These are phyloP conservation scores for Talaromyces trachyspermus DNA, from an alignment of 495 filamentous ascomycete species.

Conservation along the genomic window DNA sequence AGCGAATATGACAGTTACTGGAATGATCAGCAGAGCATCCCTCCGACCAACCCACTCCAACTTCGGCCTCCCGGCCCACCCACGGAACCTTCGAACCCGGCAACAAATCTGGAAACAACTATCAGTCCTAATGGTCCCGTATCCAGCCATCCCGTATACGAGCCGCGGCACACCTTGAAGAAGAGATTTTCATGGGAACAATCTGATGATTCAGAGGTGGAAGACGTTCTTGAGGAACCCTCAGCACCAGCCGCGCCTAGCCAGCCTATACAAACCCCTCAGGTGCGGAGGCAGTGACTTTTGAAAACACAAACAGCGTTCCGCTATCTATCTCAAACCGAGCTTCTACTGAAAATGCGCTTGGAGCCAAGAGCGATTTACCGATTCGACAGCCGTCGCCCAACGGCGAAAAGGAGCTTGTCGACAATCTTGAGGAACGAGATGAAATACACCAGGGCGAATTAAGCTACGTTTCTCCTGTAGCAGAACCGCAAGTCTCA, in stretches of 20 bases:
- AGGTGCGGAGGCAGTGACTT: not conserved
- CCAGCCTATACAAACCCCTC: not conserved
- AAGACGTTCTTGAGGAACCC: not conserved
- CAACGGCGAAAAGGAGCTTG: not conserved
- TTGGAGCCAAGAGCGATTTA: not conserved
- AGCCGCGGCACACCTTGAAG: not conserved
- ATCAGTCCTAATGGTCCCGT: not conserved
- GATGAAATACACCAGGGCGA: not conserved
- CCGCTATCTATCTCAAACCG: not conserved
- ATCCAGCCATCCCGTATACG: not conserved
- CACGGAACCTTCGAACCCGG: not conserved
- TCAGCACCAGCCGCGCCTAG: not conserved
- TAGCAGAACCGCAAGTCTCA: not conserved
- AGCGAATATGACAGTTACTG: slow-evolving; percentile 56
- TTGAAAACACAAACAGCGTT: not conserved
- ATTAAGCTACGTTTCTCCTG: not conserved
- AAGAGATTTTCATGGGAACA: slow-evolving; percentile 8
- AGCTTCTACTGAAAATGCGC: not conserved
- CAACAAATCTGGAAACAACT: not conserved
- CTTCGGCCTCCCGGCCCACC: not conserved
- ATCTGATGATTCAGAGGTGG: not conserved
- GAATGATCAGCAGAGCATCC: slow-evolving; percentile 28
- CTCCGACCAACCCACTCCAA: slow-evolving; percentile 6
- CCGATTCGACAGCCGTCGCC: not conserved
- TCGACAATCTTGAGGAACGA: not conserved